These are phyloP conservation scores for Apiosordaria backusii DNA, from an alignment of 495 filamentous ascomycete genomes.

Conservation along the genomic window DNA sequence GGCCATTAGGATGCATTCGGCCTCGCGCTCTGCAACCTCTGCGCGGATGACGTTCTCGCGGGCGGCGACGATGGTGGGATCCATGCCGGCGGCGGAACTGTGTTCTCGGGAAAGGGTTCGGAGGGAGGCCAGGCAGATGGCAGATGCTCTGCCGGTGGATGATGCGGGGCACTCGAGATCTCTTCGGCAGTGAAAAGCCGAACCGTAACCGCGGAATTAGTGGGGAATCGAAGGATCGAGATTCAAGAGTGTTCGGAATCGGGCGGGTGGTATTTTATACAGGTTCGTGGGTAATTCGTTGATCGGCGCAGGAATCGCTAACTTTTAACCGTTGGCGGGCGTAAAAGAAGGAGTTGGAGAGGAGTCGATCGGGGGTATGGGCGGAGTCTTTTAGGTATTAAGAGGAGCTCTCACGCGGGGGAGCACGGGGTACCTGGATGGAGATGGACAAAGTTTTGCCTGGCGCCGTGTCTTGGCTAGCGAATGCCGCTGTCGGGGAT, in stretches of 20 bases:
- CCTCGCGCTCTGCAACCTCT: not conserved
- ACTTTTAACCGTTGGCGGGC: not conserved
- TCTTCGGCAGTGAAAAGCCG: not conserved
- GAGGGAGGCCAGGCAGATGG: not conserved
- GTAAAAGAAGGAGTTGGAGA: not conserved
- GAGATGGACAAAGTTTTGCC: slow-evolving; percentile 23
- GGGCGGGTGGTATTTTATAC: not conserved
- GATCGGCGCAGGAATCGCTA: not conserved
- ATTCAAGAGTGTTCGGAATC: not conserved
- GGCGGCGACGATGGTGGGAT: not conserved
- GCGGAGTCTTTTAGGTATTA: slow-evolving; percentile 1
- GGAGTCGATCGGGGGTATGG: not conserved
- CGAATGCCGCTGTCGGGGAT: slow-evolving; percentile 19
- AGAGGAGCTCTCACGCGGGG: slow-evolving; percentile 2
- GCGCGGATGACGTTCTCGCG: not conserved
- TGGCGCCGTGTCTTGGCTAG: slow-evolving; percentile 15
- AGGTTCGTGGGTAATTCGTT: not conserved
- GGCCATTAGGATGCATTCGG: not conserved
- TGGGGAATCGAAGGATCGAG: not conserved
- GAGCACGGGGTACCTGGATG: not conserved
- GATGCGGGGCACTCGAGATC: slow-evolving; percentile 3
- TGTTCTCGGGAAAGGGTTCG: not conserved
- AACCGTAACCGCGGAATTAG: not conserved
- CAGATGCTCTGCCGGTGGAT: slow-evolving; percentile 2
- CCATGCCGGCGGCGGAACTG: not conserved